These are phyloP conservation scores for Phlegmacium glaucopus DNA, from an alignment of 768 basidiomycete genomes.

Conservation along the genomic window DNA sequence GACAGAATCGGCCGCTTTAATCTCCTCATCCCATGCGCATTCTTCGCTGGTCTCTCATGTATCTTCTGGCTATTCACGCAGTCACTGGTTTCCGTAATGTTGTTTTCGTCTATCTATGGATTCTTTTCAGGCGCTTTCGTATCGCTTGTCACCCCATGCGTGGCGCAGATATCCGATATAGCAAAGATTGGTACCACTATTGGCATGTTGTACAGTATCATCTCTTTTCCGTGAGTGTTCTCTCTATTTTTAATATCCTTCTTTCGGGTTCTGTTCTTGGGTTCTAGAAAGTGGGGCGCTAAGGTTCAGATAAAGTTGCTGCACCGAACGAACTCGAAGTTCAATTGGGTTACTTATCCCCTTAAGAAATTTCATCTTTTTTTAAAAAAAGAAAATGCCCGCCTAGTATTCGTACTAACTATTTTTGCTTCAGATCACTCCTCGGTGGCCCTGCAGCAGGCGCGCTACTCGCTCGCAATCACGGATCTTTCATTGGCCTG, in stretches of 20 bases:
- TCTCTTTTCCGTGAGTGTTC: slow-evolving; percentile 67
- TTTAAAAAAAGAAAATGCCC: no score
- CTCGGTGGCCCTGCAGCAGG: slow-evolving; percentile 66
- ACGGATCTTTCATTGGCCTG: slow-evolving; percentile 47
- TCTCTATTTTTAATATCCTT: slow-evolving; percentile 6
- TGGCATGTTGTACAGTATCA: slow-evolving; percentile 60
- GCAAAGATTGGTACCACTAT: slow-evolving; percentile 59
- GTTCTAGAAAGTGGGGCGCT: not conserved
- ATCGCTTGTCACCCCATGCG: slow-evolving; percentile 62
- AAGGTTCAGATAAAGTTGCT: no score
- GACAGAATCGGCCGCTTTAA: slow-evolving; percentile 68
- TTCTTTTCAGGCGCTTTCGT: slow-evolving; percentile 69
- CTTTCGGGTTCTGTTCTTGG: slow-evolving; percentile 1
- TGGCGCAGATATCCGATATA: slow-evolving; percentile 62
- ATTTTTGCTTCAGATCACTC: slow-evolving; percentile 42
- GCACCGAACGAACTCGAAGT: no score
- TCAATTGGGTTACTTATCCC: not conserved
- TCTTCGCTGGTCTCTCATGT: slow-evolving; percentile 59
- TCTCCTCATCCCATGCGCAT: slow-evolving; percentile 58
- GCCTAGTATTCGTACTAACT: no score
- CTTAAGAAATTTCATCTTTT: not conserved
- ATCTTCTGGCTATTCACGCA: slow-evolving; percentile 53
- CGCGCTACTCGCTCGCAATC: slow-evolving; percentile 41
- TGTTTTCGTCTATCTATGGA: slow-evolving; percentile 57
- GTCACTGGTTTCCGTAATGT: slow-evolving; percentile 36